These are phyloP conservation scores for Herpetomonas muscarum DNA, from an alignment of 208 protist species.

Conservation along the genomic window DNA sequence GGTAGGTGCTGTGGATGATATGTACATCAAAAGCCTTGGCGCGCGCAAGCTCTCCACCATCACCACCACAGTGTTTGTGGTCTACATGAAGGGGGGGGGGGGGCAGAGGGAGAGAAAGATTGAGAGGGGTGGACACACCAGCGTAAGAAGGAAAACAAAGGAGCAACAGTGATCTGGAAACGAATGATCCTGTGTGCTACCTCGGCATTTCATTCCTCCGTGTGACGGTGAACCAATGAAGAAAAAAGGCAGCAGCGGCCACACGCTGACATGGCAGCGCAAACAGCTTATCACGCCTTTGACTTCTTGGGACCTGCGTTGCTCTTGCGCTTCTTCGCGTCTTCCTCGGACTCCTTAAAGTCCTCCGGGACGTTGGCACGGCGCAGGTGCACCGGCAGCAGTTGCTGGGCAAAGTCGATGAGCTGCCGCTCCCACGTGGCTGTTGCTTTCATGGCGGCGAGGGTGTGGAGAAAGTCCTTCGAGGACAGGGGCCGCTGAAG, in stretches of 20 bases:
- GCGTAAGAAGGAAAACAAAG: slow-evolving; percentile 1
- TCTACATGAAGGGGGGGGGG: not conserved
- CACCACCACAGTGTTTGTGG: not conserved
- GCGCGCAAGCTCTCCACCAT: not conserved
- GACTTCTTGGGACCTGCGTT: slow-evolving; percentile 19
- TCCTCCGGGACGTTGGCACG: slow-evolving; percentile 66
- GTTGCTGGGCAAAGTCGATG: slow-evolving; percentile 60
- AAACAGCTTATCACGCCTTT: slow-evolving; percentile 1
- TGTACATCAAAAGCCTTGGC: too few relatives aligned
- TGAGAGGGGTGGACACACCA: not conserved
- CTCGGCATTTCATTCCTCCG: not conserved
- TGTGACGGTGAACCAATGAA: too few relatives aligned
- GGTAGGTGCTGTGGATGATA: too few relatives aligned
- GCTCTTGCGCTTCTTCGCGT: slow-evolving; percentile 35
- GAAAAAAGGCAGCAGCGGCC: too few relatives aligned
- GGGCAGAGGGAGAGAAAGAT: slow-evolving; percentile 2
- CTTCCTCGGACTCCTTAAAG: slow-evolving; percentile 65
- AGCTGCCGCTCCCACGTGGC: slow-evolving; percentile 44
- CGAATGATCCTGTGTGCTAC: not conserved
- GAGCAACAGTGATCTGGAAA: slow-evolving; percentile 1
- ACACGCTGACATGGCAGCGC: too few relatives aligned
- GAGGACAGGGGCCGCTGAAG: slow-evolving; percentile 50
- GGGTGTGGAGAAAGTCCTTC: slow-evolving; percentile 73
- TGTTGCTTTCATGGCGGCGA: slow-evolving; percentile 45
- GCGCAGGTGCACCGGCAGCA: slow-evolving; percentile 65